Conservation (phyloP, 1,139 yeast species). For the Lodderomyces metapsilosis region DNA sequence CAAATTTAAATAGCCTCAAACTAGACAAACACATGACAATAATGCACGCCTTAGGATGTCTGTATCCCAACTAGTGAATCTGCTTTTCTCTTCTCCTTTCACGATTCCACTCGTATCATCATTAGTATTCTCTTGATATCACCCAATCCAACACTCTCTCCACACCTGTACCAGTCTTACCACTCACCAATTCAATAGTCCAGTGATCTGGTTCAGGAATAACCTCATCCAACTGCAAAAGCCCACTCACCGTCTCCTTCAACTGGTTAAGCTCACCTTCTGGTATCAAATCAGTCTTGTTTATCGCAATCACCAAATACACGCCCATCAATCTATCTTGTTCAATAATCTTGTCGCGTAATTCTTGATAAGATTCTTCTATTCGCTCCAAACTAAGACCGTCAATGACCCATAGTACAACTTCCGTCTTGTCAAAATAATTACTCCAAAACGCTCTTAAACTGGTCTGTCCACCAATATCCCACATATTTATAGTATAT, state of each 20-base stretch:
- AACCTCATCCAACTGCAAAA: slow-evolving; percentile 25
- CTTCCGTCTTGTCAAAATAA: slow-evolving; percentile 83
- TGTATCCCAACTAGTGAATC: no score
- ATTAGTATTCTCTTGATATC: slow-evolving; percentile 21
- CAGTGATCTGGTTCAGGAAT: slow-evolving; percentile 30
- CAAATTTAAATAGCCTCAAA: no score
- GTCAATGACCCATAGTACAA: slow-evolving; percentile 92
- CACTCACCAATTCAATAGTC: slow-evolving; percentile 50
- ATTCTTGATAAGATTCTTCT: slow-evolving; percentile 62
- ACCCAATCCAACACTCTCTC: slow-evolving; percentile 51
- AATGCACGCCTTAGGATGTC: no score
- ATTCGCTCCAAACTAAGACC: slow-evolving; percentile 60
- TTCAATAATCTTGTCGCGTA: slow-evolving; percentile 60
- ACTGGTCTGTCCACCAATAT: slow-evolving; percentile 83
- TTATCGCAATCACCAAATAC: slow-evolving; percentile 52
- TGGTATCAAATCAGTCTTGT: slow-evolving; percentile 53
- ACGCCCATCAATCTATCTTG: slow-evolving; percentile 74
- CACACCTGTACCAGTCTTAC: slow-evolving; percentile 54
- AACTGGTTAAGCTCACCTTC: slow-evolving; percentile 16
- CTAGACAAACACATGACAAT: no score
- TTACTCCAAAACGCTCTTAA: slow-evolving; percentile 87
- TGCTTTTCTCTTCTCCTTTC: no score
- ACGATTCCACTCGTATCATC: no score
- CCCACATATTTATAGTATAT: slow-evolving; percentile 60
- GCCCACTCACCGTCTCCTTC: slow-evolving; percentile 17